Evolutionary conservation across 306 rosid genomes (phyloP).

Genomic region (Elaeagnus macrophylla): DNA sequence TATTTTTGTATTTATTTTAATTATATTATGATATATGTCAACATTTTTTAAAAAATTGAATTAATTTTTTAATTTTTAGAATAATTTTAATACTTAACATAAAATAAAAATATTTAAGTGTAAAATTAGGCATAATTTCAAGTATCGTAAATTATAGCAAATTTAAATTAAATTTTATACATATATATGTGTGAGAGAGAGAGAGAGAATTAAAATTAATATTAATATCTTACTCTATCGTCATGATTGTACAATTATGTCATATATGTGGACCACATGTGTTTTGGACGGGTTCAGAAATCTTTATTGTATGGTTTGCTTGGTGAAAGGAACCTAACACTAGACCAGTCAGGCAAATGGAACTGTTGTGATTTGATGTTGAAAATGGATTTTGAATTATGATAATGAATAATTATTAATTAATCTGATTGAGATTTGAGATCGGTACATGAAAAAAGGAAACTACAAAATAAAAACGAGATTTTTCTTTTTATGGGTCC

Average conservation of each 20-base stretch:
- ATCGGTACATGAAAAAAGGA: neutral
- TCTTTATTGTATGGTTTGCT: slow-evolving; percentile 27
- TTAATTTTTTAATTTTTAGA: too few species aligned
- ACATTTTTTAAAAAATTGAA: too few species aligned
- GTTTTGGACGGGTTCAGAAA: slow-evolving; percentile 15
- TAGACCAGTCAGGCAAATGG: slow-evolving; percentile 14
- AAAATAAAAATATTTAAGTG: too few species aligned
- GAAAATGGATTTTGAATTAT: slow-evolving; percentile 17
- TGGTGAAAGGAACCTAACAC: slow-evolving; percentile 26
- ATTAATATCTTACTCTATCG: neutral
- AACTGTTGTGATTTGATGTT: slow-evolving; percentile 31
- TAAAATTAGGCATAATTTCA: too few species aligned
- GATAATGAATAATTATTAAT: neutral
- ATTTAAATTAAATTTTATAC: too few species aligned
- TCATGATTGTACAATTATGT: slow-evolving; percentile 26
- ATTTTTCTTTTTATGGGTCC: slow-evolving; percentile 9
- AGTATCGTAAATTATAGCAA: too few species aligned
- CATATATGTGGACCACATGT: slow-evolving; percentile 33
- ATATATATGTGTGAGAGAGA: too few species aligned
- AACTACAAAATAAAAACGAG: slow-evolving; percentile 1
- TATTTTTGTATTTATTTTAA: too few species aligned
- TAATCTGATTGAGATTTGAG: too few species aligned
- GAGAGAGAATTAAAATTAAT: too few species aligned
- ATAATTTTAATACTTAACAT: too few species aligned
- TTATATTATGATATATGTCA: too few species aligned